phyloP scores from a whole-genome alignment of 116 monocot species.

The Trichopus zeylanicus region DNA sequence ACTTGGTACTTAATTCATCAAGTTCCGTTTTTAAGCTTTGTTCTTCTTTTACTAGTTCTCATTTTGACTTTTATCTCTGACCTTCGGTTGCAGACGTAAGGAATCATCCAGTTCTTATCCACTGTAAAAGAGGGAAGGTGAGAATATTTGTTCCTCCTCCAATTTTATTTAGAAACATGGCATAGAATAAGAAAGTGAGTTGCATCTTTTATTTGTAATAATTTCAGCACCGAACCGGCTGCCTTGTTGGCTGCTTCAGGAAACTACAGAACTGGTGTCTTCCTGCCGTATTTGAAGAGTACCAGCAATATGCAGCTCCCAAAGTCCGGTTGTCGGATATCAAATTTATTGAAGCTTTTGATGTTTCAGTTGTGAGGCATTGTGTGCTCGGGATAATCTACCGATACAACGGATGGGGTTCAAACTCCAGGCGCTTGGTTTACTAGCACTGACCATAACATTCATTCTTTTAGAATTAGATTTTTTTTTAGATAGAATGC shows the following conservation, averaged over 20 bases:
- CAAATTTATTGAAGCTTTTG: too few species aligned
- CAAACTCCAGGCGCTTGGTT: too few species aligned
- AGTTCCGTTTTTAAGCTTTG: background rate
- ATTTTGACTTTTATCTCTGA: background rate
- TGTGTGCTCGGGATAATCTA: too few species aligned
- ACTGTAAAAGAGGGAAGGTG: slow-evolving; percentile 85
- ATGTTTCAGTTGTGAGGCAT: slow-evolving; percentile 25
- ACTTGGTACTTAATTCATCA: slow-evolving; percentile 33
- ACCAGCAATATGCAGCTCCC: slow-evolving; percentile 25
- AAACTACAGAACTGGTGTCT: slow-evolving; percentile 45
- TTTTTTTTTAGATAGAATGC: too few species aligned
- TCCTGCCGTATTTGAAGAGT: slow-evolving; percentile 38
- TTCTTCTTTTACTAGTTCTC: too few species aligned
- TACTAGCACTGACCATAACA: too few species aligned
- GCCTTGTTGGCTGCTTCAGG: slow-evolving; percentile 52
- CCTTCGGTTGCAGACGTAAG: slow-evolving; percentile 34
- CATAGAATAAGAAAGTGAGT: too few species aligned
- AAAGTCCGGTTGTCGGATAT: slow-evolving; percentile 33
- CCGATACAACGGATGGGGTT: too few species aligned
- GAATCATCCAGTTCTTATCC: slow-evolving; percentile 74
- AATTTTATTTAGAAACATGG: too few species aligned
- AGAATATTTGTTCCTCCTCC: too few species aligned
- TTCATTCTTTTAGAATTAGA: too few species aligned
- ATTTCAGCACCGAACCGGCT: slow-evolving; percentile 51
- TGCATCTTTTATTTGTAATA: background rate